Percentiles rank a stretch among this genome's conserved stretches.
Evolutionary conservation across 495 filamentous ascomycete species (phyloP).

Genomic region (Trichoderma reesei): DNA sequence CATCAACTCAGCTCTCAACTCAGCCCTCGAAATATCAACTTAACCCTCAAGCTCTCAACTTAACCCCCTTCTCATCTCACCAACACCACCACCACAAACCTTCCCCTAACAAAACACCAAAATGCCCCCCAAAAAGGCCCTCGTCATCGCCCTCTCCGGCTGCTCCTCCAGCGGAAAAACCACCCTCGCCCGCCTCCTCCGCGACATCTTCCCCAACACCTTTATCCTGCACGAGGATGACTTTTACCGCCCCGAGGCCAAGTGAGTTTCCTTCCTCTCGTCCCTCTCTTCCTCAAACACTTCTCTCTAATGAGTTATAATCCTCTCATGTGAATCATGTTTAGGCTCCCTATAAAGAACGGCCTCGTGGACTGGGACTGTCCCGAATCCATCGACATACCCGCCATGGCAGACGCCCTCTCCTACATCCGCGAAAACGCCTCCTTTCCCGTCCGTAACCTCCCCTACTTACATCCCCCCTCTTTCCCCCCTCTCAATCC

Average conservation of each 20-base stretch:
- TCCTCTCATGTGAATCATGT: slow-evolving; percentile 5
- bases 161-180: slow-evolving; percentile 74
- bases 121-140: slow-evolving; percentile 26
- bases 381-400: slow-evolving; percentile 57
- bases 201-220: slow-evolving; percentile 56
- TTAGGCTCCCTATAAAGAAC: slow-evolving; percentile 38
- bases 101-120: not conserved
- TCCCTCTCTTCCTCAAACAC: not conserved
- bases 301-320: not conserved
- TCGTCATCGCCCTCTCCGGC: slow-evolving; percentile 65
- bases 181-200: slow-evolving; percentile 63
- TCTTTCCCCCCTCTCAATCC: slow-evolving; percentile 10
- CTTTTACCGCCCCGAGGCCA: slow-evolving; percentile 72
- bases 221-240: slow-evolving; percentile 90
- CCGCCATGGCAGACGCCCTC: slow-evolving; percentile 51
- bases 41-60: too few relatives aligned
- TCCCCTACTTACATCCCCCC: not conserved
- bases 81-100: not conserved
- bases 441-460: slow-evolving; percentile 6
- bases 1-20: too few relatives aligned
- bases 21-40: too few relatives aligned
- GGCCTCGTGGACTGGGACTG: slow-evolving; percentile 84
- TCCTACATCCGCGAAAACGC: slow-evolving; percentile 54
- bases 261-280: slow-evolving; percentile 32
- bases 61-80: not conserved